Evolutionary conservation across 2,329 filamentous ascomycete genomes (phyloP).

Genomic region (Fusarium sp.): DNA sequence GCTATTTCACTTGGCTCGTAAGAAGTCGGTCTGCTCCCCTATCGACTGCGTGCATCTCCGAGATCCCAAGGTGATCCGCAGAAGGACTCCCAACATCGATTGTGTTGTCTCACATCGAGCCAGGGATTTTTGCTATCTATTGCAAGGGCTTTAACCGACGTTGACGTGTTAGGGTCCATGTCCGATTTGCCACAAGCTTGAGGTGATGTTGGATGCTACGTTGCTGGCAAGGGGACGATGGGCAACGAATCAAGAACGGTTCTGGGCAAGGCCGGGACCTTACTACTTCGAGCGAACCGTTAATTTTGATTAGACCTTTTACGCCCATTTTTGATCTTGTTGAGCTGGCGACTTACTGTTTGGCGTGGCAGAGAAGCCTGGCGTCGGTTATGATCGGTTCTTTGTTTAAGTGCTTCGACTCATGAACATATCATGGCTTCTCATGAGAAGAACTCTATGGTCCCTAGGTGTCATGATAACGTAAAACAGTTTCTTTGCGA

Average conservation of each 20-base stretch:
- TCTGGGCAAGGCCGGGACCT: constrained; percentile 10
- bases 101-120: neutral
- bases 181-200: constrained; percentile 40
- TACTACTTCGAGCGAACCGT: constrained; percentile 33
- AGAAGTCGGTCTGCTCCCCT: constrained; percentile 19
- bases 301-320: constrained; percentile 23
- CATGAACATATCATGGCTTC: constrained; percentile 12
- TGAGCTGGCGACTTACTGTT: constrained; percentile 4
- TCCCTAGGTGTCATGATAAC: constrained; percentile 5
- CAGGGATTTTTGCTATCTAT: constrained; percentile 10
- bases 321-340: constrained; percentile 6
- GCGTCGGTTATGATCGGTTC: constrained; percentile 33
- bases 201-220: constrained; percentile 40
- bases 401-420: constrained; percentile 10
- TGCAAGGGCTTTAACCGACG: constrained; percentile 24
- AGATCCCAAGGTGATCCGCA: neutral
- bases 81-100: neutral
- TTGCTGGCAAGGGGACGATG: constrained; percentile 34
- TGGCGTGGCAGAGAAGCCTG: constrained; percentile 4
- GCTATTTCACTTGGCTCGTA: constrained; percentile 19
- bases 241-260: constrained; percentile 29
- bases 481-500: neutral
- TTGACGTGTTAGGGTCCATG: constrained; percentile 35
- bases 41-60: neutral
- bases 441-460: constrained; percentile 5